Base-by-base conservation (phyloP, 805 yeast species). In the Sugiyamaella mastotermitis region DNA sequence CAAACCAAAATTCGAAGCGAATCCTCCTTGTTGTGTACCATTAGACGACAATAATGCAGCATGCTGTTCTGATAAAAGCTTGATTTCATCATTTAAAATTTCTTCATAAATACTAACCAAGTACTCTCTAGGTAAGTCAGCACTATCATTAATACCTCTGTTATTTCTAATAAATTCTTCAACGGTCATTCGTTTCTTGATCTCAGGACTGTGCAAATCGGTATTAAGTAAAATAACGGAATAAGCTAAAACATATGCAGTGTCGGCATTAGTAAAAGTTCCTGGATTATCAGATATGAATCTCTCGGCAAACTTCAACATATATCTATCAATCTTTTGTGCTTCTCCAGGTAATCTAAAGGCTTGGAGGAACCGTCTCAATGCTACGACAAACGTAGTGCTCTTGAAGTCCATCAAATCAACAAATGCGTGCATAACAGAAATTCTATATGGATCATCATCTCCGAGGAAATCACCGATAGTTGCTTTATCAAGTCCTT, bases 331-430 rank as follows among this genome's bases (percentile, higher is more conserved):
- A 56, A 92, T 90, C 55, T 92, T 90, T 64, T 92, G 99, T 4
- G 96, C 88, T 63, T 92, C 99, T 35, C 99, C 99, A 2, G 99
- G 98, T 43, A 92, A 71, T 58, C 98, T 72, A 64, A 92, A 94
- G 33, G 77, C 71, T 55, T 94, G 98, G 42, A 92, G 69, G 53
- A 86, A 86, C 11, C 64, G 67, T 49, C 98, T 74, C 65, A 92
- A 66, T 0, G 97, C 94, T 49, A 81, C 94, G 11, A 88, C 87
- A 55, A 92, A 87, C 1, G 77, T 66, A 48, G 71, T 57, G 23
- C 70, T 69, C 4, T 71, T 63, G 58, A 92, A 90, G 40, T 87
- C 84, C 79, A 92, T 80, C 46, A 71, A 64, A 55, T 88, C 95
- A 20, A 90, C 94, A 65, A 92, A 92, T 4, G 86, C 82, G 60